phyloP scores from a whole-genome alignment of 495 filamentous ascomycete genomes.

The Aspergillus egyptiacus region DNA sequence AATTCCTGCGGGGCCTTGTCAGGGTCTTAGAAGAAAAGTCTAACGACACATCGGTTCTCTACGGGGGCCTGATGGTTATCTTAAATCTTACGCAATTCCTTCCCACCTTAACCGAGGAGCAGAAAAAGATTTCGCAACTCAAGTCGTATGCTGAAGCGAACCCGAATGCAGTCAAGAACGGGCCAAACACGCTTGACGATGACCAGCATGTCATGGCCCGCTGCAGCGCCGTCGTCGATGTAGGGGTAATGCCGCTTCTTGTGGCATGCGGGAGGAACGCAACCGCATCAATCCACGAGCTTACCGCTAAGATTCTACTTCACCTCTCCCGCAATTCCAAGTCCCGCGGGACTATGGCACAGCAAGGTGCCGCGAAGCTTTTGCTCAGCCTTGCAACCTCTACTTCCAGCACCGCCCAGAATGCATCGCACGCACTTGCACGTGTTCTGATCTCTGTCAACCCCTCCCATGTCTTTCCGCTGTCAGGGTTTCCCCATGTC shows the following conservation, averaged over 20 bases:
- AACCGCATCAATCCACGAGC: constrained; percentile 60
- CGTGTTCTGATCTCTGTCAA: constrained; percentile 87
- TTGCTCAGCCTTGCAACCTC: constrained; percentile 58
- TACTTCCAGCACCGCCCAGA: constrained; percentile 43
- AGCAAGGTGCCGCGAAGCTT: constrained; percentile 85
- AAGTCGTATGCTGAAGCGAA: constrained; percentile 88
- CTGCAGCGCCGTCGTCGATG: constrained; percentile 69
- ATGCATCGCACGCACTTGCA: constrained; percentile 80
- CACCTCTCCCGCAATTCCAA: constrained; percentile 65
- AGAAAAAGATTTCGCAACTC: constrained; percentile 81
- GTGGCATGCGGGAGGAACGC: constrained; percentile 60
- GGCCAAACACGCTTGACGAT: constrained; percentile 62
- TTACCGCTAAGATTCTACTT: constrained; percentile 66
- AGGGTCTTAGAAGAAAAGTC: constrained; percentile 53
- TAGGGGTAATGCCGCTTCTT: constrained; percentile 66
- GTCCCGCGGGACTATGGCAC: constrained; percentile 71
- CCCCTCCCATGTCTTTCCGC: constrained; percentile 76
- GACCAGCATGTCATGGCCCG: constrained; percentile 69
- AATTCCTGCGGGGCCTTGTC: constrained; percentile 62
- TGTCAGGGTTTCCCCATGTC: constrained; percentile 63
- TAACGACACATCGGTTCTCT: constrained; percentile 64
- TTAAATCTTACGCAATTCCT: constrained; percentile 76
- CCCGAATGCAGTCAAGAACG: constrained; percentile 45
- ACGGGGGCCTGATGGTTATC: constrained; percentile 79
- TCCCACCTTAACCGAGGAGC: constrained; percentile 77